Percentiles rank a stretch among this genome's conserved stretches.
These are phyloP conservation scores for Coemansia sp. DNA, from an alignment of 192 early-diverging fungal species.

Conservation along the genomic window DNA sequence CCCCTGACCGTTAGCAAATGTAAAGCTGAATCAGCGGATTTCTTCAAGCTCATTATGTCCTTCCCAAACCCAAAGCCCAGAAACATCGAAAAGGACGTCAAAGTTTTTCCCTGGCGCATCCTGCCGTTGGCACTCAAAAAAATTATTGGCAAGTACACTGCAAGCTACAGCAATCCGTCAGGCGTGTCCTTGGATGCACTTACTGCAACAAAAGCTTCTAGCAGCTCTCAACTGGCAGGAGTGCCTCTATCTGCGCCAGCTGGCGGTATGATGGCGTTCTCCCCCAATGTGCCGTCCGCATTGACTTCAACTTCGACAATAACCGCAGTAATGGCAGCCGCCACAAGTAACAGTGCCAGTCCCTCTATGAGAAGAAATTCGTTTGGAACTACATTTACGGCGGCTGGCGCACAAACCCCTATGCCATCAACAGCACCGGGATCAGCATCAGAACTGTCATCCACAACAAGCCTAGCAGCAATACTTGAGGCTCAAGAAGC, in stretches of 20 bases:
- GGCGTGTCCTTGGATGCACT: slow-evolving; percentile 30
- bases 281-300: slow-evolving; percentile 11
- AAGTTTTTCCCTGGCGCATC: slow-evolving; percentile 78
- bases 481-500: slow-evolving; percentile 18
- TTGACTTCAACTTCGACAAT: not conserved
- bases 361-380: not conserved
- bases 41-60: slow-evolving; percentile 81
- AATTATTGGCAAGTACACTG: slow-evolving; percentile 72
- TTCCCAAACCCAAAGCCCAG: slow-evolving; percentile 79
- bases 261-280: slow-evolving; percentile 32
- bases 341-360: slow-evolving; percentile 13
- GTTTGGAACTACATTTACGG: not conserved
- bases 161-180: slow-evolving; percentile 46
- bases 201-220: slow-evolving; percentile 11
- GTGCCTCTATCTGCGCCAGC: slow-evolving; percentile 21
- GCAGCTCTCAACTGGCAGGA: slow-evolving; percentile 26
- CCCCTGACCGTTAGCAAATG: slow-evolving; percentile 76
- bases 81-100: slow-evolving; percentile 88
- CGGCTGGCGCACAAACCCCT: not conserved
- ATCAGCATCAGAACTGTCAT: slow-evolving; percentile 12
- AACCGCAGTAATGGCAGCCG: slow-evolving; percentile 27
- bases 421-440: slow-evolving; percentile 11
- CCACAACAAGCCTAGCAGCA: slow-evolving; percentile 16
- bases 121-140: slow-evolving; percentile 71
- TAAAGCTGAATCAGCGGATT: slow-evolving; percentile 71